A percentile compares a stretch with the other conserved stretches of the same genome.
Evolutionary conservation across 106 monocot genomes (phyloP).

Genomic region (Dendrobium officinale): DNA sequence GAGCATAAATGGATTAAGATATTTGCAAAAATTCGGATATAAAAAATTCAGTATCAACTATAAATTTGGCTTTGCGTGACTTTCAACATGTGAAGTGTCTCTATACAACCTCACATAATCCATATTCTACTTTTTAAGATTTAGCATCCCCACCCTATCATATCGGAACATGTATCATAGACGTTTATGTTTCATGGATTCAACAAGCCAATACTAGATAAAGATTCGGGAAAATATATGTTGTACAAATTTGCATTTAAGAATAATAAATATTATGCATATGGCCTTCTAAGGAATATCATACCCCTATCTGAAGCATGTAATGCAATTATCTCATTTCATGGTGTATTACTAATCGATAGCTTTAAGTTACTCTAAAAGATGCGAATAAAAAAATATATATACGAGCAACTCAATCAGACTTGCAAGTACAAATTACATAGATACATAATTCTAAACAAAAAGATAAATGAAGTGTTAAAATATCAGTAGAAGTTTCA

Average conservation of each 20-base stretch:
- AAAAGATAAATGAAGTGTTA: not conserved
- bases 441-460: not conserved
- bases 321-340: no score
- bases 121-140: no score
- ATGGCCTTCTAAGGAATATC: not conserved
- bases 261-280: not conserved
- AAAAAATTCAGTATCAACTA: no score
- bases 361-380: no score
- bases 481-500: not conserved
- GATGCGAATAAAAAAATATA: no score
- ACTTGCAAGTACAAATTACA: not conserved
- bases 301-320: no score
- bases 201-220: not conserved
- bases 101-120: not conserved
- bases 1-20: no score
- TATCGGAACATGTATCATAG: not conserved
- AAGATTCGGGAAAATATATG: not conserved
- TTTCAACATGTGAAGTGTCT: no score
- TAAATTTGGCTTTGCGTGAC: no score
- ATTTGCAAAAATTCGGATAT: no score
- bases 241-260: not conserved
- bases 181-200: not conserved
- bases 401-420: not conserved
- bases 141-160: no score
- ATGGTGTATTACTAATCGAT: no score